phyloP scores from a whole-genome alignment of 164 flowering plant genomes.

The Malania oleifera region DNA sequence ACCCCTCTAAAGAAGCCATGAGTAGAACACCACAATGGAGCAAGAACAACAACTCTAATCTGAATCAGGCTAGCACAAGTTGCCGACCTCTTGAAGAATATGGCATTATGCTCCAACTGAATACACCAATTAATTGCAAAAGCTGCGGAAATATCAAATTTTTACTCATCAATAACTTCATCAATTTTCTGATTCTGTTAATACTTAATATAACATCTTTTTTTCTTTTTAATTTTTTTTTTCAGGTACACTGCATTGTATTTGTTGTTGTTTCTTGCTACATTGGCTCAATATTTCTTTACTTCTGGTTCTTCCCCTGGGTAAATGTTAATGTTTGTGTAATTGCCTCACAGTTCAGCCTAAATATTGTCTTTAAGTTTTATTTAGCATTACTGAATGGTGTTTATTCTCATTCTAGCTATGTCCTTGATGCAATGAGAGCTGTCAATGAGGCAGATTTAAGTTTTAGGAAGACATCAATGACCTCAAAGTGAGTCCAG shows the following conservation, averaged over 20 bases:
- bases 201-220: neutral
- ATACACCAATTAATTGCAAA: no score
- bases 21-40: no score
- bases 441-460: conserved; percentile 45
- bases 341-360: neutral
- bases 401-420: conserved; percentile 30
- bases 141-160: no score
- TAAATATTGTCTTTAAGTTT: neutral
- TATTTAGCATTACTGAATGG: neutral
- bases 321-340: conserved; percentile 31
- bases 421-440: conserved; percentile 86
- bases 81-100: no score
- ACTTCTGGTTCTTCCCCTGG: conserved; percentile 92
- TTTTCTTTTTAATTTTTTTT: conserved; percentile 4
- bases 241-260: conserved; percentile 71
- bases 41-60: no score
- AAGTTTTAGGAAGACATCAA: conserved; percentile 25
- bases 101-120: no score
- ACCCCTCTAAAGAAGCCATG: no score
- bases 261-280: conserved; percentile 52
- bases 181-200: neutral
- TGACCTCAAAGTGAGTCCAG: conserved; percentile 57
- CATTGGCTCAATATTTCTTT: conserved; percentile 73
- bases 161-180: no score
- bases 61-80: no score